Base-by-base conservation (phyloP, 192 early-diverging fungal species). In the Anaeromyces robustus region DNA sequence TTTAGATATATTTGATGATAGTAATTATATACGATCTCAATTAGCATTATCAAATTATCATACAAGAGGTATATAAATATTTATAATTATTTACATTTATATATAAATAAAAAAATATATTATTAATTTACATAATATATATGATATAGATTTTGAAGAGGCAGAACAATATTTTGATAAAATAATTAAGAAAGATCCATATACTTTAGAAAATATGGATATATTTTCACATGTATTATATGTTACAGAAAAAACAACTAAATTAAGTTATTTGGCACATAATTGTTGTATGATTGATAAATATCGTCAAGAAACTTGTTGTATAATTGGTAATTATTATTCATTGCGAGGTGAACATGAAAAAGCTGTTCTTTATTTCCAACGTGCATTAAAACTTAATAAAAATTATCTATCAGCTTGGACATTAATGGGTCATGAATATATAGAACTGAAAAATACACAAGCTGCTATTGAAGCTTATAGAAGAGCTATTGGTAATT, bases 341-440 rank as follows among this genome's bases (percentile, higher is more conserved):
- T 92, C 90, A 78, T 80, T 93, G 79, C 90, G 93, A 28, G 81
- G 89, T 26, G 93, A 99, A 79, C 91, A 92, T 79, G 92, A 92
- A 78, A 93, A 95, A 84, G 95, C 97, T 1, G 89, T 97, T 11
- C 87, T 92, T 28, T 95, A 93, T 81, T 96, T 98, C 82, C 92
- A 92, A 84, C 87, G 92, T 12, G 96, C 96, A 0, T 82, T 97
- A 18, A 88, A 94, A 85, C 87, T 99, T 78, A 90, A 96, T 82
- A 86, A 89, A 19, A 87, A 87, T 79, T 95, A 94, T 81, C 83
- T 90, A 29, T 85, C 91, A 5, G 94, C 95, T 2, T 97, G 96
- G 94, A 96, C 95, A 1, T 87, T 99, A 80, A 88, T 99, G 88
- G 97, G 96, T 2, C 96, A 98, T 82, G 95, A 97, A 84, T 97